Conservation (phyloP, 768 basidiomycete genomes). For the Russula olivacea region DNA sequence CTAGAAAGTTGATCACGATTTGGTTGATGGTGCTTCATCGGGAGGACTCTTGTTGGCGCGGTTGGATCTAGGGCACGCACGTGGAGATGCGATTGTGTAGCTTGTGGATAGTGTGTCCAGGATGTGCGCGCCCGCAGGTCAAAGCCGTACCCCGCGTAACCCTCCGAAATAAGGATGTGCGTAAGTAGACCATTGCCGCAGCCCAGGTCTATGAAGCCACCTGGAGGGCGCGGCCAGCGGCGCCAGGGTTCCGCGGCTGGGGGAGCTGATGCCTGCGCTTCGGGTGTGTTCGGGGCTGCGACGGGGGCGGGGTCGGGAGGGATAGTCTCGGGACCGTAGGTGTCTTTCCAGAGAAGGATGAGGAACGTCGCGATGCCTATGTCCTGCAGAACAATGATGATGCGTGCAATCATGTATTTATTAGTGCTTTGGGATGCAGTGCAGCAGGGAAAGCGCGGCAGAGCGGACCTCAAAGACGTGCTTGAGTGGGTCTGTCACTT, state of each 20-base stretch:
- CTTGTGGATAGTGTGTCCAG: constrained; percentile 69
- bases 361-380: constrained; percentile 93
- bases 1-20: neutral
- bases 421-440: neutral
- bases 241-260: constrained; percentile 47
- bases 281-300: neutral
- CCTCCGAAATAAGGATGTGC: constrained; percentile 79
- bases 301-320: neutral
- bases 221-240: constrained; percentile 70
- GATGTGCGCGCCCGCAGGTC: constrained; percentile 82
- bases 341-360: constrained; percentile 84
- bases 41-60: neutral
- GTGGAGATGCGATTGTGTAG: constrained; percentile 54
- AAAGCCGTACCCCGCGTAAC: constrained; percentile 78
- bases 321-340: constrained; percentile 36
- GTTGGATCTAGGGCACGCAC: constrained; percentile 70
- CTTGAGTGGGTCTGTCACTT: constrained; percentile 70
- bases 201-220: constrained; percentile 89
- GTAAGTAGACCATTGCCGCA: constrained; percentile 92
- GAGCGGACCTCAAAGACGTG: constrained; percentile 76
- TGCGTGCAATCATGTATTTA: neutral
- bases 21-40: neutral
- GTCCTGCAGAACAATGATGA: constrained; percentile 46
- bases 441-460: constrained; percentile 11
- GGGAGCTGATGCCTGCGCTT: neutral